Percentiles rank a stretch among this genome's conserved stretches.
These are phyloP conservation scores for Stropharia rugosoannulata DNA, from an alignment of 768 basidiomycete species.

Conservation along the genomic window DNA sequence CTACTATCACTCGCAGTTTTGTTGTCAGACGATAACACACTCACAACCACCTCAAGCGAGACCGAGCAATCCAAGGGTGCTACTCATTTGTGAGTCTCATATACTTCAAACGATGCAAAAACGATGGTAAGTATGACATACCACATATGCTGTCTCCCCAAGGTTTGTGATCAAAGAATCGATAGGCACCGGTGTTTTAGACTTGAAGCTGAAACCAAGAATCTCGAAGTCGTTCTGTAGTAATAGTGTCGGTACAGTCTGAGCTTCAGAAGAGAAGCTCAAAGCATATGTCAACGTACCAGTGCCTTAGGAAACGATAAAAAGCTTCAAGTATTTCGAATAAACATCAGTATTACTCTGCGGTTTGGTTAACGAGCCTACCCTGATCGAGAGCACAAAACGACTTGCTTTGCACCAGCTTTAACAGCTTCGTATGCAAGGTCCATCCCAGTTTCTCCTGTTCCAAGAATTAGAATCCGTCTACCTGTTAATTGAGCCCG, in stretches of 20 bases:
- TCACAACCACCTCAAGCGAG: slow-evolving; percentile 59
- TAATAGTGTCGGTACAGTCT: neutral
- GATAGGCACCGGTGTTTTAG: slow-evolving; percentile 38
- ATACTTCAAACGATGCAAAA: neutral
- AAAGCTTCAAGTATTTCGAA: slow-evolving; percentile 31
- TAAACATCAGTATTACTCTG: neutral
- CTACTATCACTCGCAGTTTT: neutral
- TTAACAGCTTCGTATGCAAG: slow-evolving; percentile 50
- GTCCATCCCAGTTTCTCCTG: slow-evolving; percentile 66
- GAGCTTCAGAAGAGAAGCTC: no score
- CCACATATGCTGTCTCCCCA: slow-evolving; percentile 52
- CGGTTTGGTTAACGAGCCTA: slow-evolving; percentile 9
- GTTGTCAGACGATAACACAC: slow-evolving; percentile 10
- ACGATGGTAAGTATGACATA: slow-evolving; percentile 21
- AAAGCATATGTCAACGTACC: slow-evolving; percentile 20
- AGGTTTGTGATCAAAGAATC: slow-evolving; percentile 57
- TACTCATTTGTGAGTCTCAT: slow-evolving; percentile 10
- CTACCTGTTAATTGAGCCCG: slow-evolving; percentile 42
- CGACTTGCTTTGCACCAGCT: slow-evolving; percentile 49
- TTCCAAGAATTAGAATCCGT: slow-evolving; percentile 55
- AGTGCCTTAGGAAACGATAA: slow-evolving; percentile 59
- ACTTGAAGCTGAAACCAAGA: slow-evolving; percentile 45
- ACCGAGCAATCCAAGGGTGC: slow-evolving; percentile 59
- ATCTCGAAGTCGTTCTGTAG: slow-evolving; percentile 55
- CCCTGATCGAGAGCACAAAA: slow-evolving; percentile 53